phyloP scores from a whole-genome alignment of 257 asterid species.

The Mentha longifolia region DNA sequence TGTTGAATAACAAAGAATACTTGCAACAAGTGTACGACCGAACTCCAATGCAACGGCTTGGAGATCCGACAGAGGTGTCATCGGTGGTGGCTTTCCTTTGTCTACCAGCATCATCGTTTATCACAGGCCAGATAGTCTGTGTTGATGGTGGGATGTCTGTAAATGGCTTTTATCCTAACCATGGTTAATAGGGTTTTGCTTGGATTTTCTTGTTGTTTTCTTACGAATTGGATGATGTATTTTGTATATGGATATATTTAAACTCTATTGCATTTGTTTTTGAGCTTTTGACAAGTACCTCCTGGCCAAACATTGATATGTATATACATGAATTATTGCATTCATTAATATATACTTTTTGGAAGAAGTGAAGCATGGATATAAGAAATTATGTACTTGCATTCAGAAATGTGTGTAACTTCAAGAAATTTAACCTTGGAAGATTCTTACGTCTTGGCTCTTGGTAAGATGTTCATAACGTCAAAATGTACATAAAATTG shows the following conservation, averaged over 20 bases:
- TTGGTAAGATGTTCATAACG: neutral
- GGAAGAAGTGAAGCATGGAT: too few species aligned
- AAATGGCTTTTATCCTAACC: conserved; percentile 61
- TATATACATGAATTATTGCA: too few species aligned
- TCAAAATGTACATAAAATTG: conserved; percentile 14
- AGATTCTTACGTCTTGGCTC: neutral
- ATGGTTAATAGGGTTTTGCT: neutral
- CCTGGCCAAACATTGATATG: too few species aligned
- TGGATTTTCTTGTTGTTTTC: neutral
- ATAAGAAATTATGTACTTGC: too few species aligned
- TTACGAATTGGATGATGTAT: neutral
- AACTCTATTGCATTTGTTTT: neutral
- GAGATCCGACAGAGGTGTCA: conserved; percentile 72
- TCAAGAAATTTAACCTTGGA: neutral
- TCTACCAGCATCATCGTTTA: conserved; percentile 68
- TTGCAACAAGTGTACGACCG: conserved; percentile 57
- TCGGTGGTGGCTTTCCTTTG: conserved; percentile 74
- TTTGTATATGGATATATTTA: neutral
- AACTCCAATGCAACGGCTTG: conserved; percentile 71
- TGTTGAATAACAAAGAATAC: conserved; percentile 53
- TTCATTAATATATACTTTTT: too few species aligned
- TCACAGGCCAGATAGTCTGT: conserved; percentile 69
- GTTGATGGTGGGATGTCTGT: conserved; percentile 77
- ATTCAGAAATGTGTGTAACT: too few species aligned
- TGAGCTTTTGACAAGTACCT: too few species aligned